These are phyloP conservation scores for Trametes pubescens DNA, from an alignment of 1,284 basidiomycete species.

Conservation along the genomic window DNA sequence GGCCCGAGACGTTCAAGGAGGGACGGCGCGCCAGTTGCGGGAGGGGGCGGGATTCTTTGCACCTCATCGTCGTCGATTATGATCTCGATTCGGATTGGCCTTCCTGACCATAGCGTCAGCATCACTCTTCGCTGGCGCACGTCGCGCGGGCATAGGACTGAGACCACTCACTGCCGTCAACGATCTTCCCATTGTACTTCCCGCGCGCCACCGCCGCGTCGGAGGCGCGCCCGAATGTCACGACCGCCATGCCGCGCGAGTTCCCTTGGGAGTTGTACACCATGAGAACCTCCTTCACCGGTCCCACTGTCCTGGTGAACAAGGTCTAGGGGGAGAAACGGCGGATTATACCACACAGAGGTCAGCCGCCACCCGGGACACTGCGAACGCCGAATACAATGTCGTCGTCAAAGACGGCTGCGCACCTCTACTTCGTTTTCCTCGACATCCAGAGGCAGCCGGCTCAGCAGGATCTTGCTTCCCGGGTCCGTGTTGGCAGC, in stretches of 20 bases:
- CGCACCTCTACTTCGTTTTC: constrained; percentile 74
- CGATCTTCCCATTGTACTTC: constrained; percentile 78
- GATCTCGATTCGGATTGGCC: constrained; percentile 74
- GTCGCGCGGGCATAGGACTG: neutral
- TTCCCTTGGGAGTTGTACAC: constrained; percentile 75
- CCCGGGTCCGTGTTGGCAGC: constrained; percentile 46
- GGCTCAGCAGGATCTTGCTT: constrained; percentile 75
- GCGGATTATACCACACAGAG: constrained; percentile 68
- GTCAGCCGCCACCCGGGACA: constrained; percentile 67
- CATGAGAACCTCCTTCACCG: constrained; percentile 70
- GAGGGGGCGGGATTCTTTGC: constrained; percentile 25
- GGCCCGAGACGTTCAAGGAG: constrained; percentile 47
- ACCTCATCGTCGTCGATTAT: constrained; percentile 54
- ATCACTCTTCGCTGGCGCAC: neutral
- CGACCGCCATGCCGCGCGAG: constrained; percentile 80
- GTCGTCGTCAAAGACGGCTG: constrained; percentile 12
- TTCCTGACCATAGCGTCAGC: constrained; percentile 50
- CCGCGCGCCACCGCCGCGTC: constrained; percentile 67
- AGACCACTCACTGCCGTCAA: constrained; percentile 76
- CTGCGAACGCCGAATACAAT: constrained; percentile 38
- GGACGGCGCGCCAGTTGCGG: constrained; percentile 41
- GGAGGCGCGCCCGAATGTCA: constrained; percentile 64
- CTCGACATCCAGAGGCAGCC: constrained; percentile 72
- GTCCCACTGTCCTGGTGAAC: constrained; percentile 78
- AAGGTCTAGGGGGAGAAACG: constrained; percentile 71